Evolutionary conservation across 1,284 basidiomycete species (phyloP), one percentile per base, ranked within the genome.

Genomic region (Volvariella volvacea): DNA sequence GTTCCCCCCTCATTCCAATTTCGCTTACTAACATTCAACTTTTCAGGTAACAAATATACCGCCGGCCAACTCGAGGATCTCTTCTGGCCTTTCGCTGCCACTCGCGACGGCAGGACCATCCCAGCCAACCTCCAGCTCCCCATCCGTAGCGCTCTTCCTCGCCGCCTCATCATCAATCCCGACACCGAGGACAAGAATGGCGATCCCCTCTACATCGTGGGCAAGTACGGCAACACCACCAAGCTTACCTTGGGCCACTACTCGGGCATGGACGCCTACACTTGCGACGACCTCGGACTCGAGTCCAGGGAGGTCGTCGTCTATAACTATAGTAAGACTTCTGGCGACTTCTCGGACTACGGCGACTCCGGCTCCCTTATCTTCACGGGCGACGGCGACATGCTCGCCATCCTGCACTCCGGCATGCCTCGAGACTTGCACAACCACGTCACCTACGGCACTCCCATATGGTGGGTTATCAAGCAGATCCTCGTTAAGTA

Each of bases 301-400:
- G n/a, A n/a, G n/a, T n/a, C n/a, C n/a, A n/a, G n/a, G n/a, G n/a
- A n/a, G n/a, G n/a, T n/a, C n/a, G n/a, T n/a, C n/a, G n/a, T 93
- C n/a, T n/a, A n/a, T n/a, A n/a, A n/a, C n/a, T n/a, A n/a, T n/a
- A n/a, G n/a, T n/a, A n/a, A n/a, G n/a, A n/a, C 21, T 4, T 48
- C 43, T 43, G 46, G 50, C 25, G 41, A 50, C 20, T 59, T 61
- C 42, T 55, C 56, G 16, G 44, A 9, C 41, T 40, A 57, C 7
- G 56, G 59, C 19, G 59, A 60, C 48, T 57, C 59, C 19, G 60
- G 60, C 37, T 48, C 59, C 2, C 43, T 49, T 34, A 55, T 61
- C 47, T 59, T 61, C 45, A 54, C 47, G 31, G 56, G 51, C 19
- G 48, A 54, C 21, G 60, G 59, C 22, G 41, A 52, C 33, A 25